Conservation (phyloP, 495 filamentous ascomycete genomes). For the Aspergillus ostianus region DNA sequence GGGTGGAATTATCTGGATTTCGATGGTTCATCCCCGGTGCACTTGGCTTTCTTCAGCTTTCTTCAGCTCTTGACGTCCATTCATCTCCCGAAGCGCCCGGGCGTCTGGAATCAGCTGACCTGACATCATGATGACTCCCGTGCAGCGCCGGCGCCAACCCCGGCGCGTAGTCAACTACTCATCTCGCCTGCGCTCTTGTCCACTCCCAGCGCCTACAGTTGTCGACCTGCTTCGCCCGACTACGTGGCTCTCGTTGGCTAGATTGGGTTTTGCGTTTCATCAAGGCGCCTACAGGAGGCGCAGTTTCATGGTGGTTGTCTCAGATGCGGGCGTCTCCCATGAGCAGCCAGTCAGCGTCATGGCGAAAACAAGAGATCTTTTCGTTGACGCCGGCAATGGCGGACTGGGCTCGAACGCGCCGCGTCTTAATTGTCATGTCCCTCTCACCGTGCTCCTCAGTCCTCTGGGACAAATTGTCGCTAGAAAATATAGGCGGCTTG, state of each 20-base stretch:
- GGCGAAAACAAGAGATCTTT: constrained; percentile 11
- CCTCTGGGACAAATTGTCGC: background rate
- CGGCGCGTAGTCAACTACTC: constrained; percentile 34
- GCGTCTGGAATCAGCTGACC: constrained; percentile 19
- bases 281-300: constrained; percentile 32
- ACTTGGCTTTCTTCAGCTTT: constrained; percentile 4
- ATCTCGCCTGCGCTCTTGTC: constrained; percentile 17
- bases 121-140: constrained; percentile 13
- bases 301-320: constrained; percentile 27
- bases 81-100: background rate
- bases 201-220: constrained; percentile 25
- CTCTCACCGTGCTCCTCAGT: constrained; percentile 6
- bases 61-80: background rate
- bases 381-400: constrained; percentile 18
- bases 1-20: background rate
- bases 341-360: constrained; percentile 15
- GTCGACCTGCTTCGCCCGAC: background rate
- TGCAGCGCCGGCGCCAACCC: constrained; percentile 29
- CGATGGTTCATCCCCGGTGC: background rate
- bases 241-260: constrained; percentile 9
- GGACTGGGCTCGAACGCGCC: constrained; percentile 12
- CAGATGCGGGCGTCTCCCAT: constrained; percentile 16
- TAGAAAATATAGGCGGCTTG: background rate
- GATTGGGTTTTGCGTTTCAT: constrained; percentile 36
- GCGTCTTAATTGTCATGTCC: constrained; percentile 11